Evolutionary conservation across 768 basidiomycete genomes (phyloP), one percentile per base, ranked within the genome.

Genomic region (Amanita pseudoporphyria): DNA sequence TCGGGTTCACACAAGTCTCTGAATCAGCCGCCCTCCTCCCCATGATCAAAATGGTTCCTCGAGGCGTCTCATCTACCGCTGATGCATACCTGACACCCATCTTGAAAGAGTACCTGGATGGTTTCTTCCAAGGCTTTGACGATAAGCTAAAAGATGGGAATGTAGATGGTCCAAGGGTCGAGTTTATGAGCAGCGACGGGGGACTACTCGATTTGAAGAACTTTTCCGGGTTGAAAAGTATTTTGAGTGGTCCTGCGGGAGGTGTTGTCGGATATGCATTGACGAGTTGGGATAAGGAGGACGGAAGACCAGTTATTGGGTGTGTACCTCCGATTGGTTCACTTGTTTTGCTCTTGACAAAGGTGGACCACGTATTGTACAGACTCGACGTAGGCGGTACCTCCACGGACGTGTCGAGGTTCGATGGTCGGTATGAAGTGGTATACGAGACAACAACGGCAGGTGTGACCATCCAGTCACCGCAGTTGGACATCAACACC

Each of bases 371-470:
- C n/a, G n/a, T n/a, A 6, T 33, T 31, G 26, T 31, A 18, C 42
- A 92, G 89, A 6, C 68, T 93, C 51, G 91, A 94, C 55, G 87
- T 94, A n/a, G 92, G 93, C 3, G 93, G 94, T 12, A 98, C 95
- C 0, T 91, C 87, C 0, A 96, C 94, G 0, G 94, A 98, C 59
- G 94, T 96, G 2, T 95, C 92, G 5, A 79, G 95, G 30, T 97
- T 85, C 61, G 86, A 87, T 14, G 95, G 93, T 0, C 74, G 85
- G 28, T 93, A 92, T 60, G 93, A 97, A 62, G 76, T 90, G 14
- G 90, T 95, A 2, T 95, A 92, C 59, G 94, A 97, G 63, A 93
- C 94, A 0, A 95, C 93, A 0, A 97, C 94, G 0, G 94, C 94
- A 0, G 91, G 93, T 1, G 84, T 96, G 16, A 87, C 87, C 0